Evolutionary conservation across 768 basidiomycete species (phyloP), one percentile per base, ranked within the genome.

Genomic region (Clitopilus passeckerianus): DNA sequence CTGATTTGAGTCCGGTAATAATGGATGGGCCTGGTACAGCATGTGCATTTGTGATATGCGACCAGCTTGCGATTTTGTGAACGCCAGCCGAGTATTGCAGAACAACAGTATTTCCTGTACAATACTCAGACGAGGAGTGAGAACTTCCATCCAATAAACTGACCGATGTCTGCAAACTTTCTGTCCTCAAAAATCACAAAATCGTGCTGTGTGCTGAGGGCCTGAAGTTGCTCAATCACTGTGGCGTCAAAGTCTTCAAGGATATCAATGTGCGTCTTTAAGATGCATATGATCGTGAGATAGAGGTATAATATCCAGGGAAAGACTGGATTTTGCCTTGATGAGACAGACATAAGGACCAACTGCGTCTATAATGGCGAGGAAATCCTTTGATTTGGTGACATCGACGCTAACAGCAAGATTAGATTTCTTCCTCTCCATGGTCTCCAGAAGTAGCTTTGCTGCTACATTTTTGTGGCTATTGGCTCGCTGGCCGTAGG

Each of bases 121-220:
- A 50, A 33, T n/a, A 54, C 12, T 5, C 30, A 53, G 9, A 20
- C 34, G 6, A 20, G 34, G 14, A 15, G 6, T 69, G 57, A 59
- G 55, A 34, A 5, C 10, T 41, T 41, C 3, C 5, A 15, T 5
- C 5, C 37, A 4, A n/a, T 12, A 41, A 52, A 65, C 82, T 66
- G 62, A 95, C 96, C 96, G 56, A 99, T 98, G 72, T 99, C 97
- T 4, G 97, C 96, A 67, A 99, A 99, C 73, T 99, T 99, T 64
- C 97, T 81, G 77, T 99, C 97, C 76, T 98, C 97, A 66, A 98
- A 99, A 66, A 98, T 95, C 56, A 96, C 72, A 75, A 98, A 99
- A 67, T 97, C 93, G 63, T 97, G 86, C 70, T 90, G 88, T 52
- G 73, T 67, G 67, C 89, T 87, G 6, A 98, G 83, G 34, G 79